Conservation (phyloP, 345 rosid species). For the Melaleuca quinquenervia region DNA sequence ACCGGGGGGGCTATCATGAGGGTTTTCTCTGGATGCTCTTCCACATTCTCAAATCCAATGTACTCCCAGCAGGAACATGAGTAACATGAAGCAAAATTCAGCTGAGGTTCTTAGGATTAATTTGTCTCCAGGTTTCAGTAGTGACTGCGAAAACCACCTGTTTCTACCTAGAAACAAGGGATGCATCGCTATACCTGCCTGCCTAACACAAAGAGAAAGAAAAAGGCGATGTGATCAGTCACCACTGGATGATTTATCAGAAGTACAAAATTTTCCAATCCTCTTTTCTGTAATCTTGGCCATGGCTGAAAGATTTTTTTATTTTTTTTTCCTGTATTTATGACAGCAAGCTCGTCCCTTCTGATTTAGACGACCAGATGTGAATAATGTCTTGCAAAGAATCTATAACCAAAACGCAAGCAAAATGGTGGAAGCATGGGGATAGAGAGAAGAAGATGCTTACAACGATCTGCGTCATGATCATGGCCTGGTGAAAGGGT, state of each 20-base stretch:
- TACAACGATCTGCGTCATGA: too few species aligned
- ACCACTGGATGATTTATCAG: not conserved
- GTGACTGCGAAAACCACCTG: not conserved
- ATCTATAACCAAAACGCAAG: too few species aligned
- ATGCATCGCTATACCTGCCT: not conserved
- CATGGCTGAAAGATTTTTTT: not conserved
- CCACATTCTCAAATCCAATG: not conserved
- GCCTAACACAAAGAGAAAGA: not conserved
- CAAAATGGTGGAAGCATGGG: too few species aligned
- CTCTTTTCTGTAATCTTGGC: not conserved
- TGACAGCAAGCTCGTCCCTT: too few species aligned
- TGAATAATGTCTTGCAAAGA: too few species aligned
- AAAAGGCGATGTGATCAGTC: not conserved
- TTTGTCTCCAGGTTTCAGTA: not conserved
- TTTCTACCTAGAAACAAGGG: not conserved
- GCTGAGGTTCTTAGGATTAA: slow-evolving; percentile 7
- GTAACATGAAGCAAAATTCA: slow-evolving; percentile 6
- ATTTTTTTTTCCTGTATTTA: too few species aligned
- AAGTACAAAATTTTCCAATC: not conserved
- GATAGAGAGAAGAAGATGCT: too few species aligned
- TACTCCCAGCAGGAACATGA: slow-evolving; percentile 4
- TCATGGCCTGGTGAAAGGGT: too few species aligned
- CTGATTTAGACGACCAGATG: too few species aligned
- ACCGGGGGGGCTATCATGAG: not conserved
- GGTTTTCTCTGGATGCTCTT: not conserved